phyloP scores from a whole-genome alignment of 2,329 filamentous ascomycete genomes.

The Claviceps sp. region DNA sequence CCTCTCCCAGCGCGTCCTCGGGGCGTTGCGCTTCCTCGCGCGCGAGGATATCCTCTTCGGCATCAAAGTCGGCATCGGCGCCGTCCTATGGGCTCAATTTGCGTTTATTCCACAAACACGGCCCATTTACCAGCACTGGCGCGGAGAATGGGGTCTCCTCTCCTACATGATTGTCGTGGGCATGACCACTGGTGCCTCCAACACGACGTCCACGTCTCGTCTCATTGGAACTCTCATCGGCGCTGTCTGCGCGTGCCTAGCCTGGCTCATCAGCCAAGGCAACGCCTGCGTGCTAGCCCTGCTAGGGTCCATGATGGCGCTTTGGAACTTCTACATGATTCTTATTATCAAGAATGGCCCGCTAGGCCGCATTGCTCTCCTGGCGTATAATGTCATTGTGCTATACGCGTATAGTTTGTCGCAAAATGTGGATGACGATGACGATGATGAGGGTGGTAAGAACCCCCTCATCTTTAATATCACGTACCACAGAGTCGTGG shows the following conservation, averaged over 20 bases:
- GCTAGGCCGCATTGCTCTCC: conserved; percentile 81
- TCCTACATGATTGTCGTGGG: conserved; percentile 97
- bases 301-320: conserved; percentile 67
- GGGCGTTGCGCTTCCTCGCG: conserved; percentile 32
- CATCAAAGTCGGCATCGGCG: conserved; percentile 85
- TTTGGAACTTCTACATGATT: conserved; percentile 83
- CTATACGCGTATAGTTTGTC: conserved; percentile 88
- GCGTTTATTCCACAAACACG: conserved; percentile 71
- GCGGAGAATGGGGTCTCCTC: conserved; percentile 90
- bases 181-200: conserved; percentile 93
- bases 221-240: conserved; percentile 80
- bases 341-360: conserved; percentile 72
- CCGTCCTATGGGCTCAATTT: conserved; percentile 76
- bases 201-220: conserved; percentile 78
- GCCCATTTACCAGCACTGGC: conserved; percentile 72
- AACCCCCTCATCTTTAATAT: conserved; percentile 81
- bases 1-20: conserved; percentile 32
- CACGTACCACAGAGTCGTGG: conserved; percentile 70
- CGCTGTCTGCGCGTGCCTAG: conserved; percentile 57
- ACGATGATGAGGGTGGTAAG: conserved; percentile 78
- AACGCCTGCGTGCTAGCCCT: conserved; percentile 65
- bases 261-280: conserved; percentile 65
- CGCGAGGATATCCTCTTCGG: conserved; percentile 59
- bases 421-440: conserved; percentile 63
- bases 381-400: conserved; percentile 91